Percentiles rank a stretch among this genome's conserved stretches.
Evolutionary conservation across 345 rosid genomes (phyloP).

Genomic region (Corchorus olitorius): DNA sequence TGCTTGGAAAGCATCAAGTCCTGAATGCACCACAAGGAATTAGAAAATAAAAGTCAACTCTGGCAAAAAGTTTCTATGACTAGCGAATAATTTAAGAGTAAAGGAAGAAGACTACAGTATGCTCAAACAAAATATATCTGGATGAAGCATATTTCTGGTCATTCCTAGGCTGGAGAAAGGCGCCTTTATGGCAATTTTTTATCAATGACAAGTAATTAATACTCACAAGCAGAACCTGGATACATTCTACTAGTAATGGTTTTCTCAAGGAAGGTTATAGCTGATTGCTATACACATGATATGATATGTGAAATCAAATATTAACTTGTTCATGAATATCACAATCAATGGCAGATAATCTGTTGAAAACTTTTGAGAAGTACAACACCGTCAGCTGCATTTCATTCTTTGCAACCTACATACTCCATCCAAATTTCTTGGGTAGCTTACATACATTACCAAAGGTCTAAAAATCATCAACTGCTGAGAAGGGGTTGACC

Average conservation of each 20-base stretch:
- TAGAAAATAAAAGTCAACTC: conserved; percentile 13
- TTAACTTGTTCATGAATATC: background rate
- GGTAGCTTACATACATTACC: background rate
- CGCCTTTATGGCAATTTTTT: background rate
- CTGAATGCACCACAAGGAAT: conserved; percentile 44
- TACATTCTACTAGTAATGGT: background rate
- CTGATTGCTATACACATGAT: background rate
- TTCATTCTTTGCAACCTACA: background rate
- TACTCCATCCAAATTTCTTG: background rate
- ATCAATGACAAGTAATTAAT: background rate
- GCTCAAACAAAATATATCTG: background rate
- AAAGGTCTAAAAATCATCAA: background rate
- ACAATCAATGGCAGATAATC: background rate
- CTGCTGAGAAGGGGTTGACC: background rate
- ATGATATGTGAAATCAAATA: background rate
- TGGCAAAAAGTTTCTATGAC: conserved; percentile 4
- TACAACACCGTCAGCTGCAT: background rate
- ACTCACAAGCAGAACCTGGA: background rate
- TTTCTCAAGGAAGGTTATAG: background rate
- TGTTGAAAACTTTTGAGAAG: background rate
- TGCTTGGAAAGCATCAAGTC: conserved; percentile 98
- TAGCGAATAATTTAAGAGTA: background rate
- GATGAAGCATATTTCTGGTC: background rate
- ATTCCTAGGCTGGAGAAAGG: background rate
- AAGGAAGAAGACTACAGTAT: background rate